These are phyloP conservation scores for Hypoxylon trugodes DNA, from an alignment of 495 filamentous ascomycete genomes.

Conservation along the genomic window DNA sequence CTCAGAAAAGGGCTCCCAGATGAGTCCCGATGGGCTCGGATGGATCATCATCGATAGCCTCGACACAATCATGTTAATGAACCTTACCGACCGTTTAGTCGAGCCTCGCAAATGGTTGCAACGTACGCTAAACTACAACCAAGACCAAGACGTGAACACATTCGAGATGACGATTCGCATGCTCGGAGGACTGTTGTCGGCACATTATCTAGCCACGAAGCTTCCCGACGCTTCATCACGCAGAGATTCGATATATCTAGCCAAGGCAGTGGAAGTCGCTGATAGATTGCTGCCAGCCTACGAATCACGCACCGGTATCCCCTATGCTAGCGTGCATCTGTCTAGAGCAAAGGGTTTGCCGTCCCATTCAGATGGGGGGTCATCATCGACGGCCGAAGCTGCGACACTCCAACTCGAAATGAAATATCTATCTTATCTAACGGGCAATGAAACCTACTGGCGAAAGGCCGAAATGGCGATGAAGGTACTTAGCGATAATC, in stretches of 20 bases:
- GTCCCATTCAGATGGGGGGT: constrained; percentile 73
- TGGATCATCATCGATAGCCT: constrained; percentile 87
- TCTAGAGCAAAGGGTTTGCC: constrained; percentile 66
- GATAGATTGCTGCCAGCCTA: constrained; percentile 77
- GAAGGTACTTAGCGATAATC: constrained; percentile 71
- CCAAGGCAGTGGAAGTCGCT: constrained; percentile 79
- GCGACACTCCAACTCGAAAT: constrained; percentile 81
- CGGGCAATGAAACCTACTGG: constrained; percentile 79
- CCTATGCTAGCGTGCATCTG: constrained; percentile 80
- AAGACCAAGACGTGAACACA: constrained; percentile 79
- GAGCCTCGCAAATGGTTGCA: constrained; percentile 79
- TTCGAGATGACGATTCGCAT: constrained; percentile 88
- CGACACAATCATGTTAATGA: constrained; percentile 87
- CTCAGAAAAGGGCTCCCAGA: constrained; percentile 68
- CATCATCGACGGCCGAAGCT: constrained; percentile 79
- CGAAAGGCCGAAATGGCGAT: constrained; percentile 78
- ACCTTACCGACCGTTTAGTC: constrained; percentile 73
- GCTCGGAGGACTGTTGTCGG: constrained; percentile 80
- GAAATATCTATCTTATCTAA: constrained; percentile 82
- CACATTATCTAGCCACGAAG: constrained; percentile 71
- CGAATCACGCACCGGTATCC: constrained; percentile 73
- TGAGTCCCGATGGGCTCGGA: constrained; percentile 71
- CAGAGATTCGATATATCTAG: constrained; percentile 72
- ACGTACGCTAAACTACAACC: constrained; percentile 72
- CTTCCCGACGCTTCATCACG: constrained; percentile 44